Evolutionary conservation across 129 eudicot genomes (phyloP).

Genomic region (Flaveria bidentis): DNA sequence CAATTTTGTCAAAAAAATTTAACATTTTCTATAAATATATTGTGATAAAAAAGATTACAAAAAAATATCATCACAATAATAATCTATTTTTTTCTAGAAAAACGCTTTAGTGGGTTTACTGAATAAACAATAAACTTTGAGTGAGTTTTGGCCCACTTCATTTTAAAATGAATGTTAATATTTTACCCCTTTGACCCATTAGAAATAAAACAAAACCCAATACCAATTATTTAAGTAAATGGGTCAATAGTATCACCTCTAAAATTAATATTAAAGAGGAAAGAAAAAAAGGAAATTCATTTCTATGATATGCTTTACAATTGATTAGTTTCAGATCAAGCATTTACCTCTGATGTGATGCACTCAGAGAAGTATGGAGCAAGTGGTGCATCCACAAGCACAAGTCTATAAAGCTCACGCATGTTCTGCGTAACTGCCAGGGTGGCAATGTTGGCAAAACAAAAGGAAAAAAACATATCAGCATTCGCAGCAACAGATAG

Average conservation of each 20-base stretch:
- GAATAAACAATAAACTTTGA: neutral
- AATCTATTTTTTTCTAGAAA: neutral
- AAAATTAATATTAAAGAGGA: neutral
- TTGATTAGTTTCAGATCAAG: neutral
- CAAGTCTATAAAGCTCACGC: slow-evolving; percentile 97
- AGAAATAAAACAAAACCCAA: neutral
- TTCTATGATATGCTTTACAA: slow-evolving; percentile 3
- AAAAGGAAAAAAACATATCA: slow-evolving; percentile 6
- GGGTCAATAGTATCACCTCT: neutral
- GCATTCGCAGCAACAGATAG: slow-evolving; percentile 10
- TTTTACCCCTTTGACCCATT: too few species aligned
- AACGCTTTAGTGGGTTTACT: neutral
- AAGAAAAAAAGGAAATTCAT: neutral
- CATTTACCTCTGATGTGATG: slow-evolving; percentile 91
- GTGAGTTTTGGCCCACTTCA: neutral
- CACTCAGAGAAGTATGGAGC: slow-evolving; percentile 99
- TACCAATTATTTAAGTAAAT: neutral
- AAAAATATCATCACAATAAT: neutral
- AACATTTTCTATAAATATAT: neutral
- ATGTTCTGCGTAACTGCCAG: slow-evolving; percentile 97
- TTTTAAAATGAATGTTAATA: neutral
- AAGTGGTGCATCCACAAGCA: slow-evolving; percentile 94
- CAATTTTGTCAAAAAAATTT: neutral
- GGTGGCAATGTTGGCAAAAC: slow-evolving; percentile 76
- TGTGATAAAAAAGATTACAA: neutral